A percentile compares a stretch with the other conserved stretches of the same genome.
phyloP scores from a whole-genome alignment of 495 filamentous ascomycete genomes.

The Penicillium taxi region DNA sequence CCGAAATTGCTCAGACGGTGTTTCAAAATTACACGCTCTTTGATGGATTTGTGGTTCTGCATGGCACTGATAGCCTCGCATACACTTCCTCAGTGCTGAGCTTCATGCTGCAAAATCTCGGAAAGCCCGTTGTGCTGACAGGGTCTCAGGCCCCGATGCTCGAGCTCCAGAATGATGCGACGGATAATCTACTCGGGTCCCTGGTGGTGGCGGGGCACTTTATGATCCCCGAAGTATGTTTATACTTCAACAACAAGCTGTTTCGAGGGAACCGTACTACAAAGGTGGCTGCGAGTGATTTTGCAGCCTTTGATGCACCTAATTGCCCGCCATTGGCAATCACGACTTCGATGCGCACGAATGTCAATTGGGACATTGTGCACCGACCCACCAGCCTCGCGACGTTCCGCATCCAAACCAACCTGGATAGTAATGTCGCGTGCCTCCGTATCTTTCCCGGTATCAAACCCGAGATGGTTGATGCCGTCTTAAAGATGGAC shows the following conservation, averaged over 20 bases:
- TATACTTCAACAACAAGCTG: constrained; percentile 93
- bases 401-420: constrained; percentile 67
- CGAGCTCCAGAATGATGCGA: constrained; percentile 86
- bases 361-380: constrained; percentile 78
- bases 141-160: constrained; percentile 91
- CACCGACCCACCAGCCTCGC: constrained; percentile 64
- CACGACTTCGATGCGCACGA: constrained; percentile 69
- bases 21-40: constrained; percentile 79
- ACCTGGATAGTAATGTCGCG: constrained; percentile 79
- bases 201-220: constrained; percentile 94
- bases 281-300: constrained; percentile 81
- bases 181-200: constrained; percentile 89
- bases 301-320: constrained; percentile 79
- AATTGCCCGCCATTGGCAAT: constrained; percentile 75
- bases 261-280: constrained; percentile 85
- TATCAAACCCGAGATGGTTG: constrained; percentile 90
- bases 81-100: constrained; percentile 89
- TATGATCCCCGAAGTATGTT: constrained; percentile 89
- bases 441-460: constrained; percentile 93
- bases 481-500: constrained; percentile 72
- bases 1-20: constrained; percentile 65
- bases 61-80: constrained; percentile 88
- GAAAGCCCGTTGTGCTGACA: constrained; percentile 86
- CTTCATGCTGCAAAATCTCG: constrained; percentile 90
- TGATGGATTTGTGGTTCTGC: constrained; percentile 92